Evolutionary conservation across 495 filamentous ascomycete genomes (phyloP).

Genomic region (Wilcoxina mikolae): DNA sequence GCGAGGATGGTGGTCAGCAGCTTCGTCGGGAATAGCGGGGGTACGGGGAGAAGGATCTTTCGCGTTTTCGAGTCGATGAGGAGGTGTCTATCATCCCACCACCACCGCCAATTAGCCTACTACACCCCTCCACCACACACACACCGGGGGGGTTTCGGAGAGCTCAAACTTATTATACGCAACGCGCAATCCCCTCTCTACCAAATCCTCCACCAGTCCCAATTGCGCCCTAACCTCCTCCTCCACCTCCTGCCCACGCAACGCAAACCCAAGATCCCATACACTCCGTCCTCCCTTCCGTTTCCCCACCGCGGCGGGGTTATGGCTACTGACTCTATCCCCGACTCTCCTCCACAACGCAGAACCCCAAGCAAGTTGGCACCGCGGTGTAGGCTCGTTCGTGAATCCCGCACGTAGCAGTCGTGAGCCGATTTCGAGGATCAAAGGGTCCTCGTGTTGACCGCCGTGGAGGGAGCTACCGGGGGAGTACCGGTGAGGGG

Average conservation of each 20-base stretch:
- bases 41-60: conserved; percentile 54
- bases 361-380: conserved; percentile 51
- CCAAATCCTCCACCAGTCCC: conserved; percentile 69
- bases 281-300: conserved; percentile 52
- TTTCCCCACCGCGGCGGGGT: conserved; percentile 32
- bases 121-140: not conserved
- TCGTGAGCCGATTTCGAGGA: conserved; percentile 70
- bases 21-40: conserved; percentile 62
- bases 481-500: conserved; percentile 47
- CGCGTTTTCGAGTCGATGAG: conserved; percentile 64
- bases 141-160: not conserved
- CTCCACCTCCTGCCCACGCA: conserved; percentile 34
- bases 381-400: conserved; percentile 61
- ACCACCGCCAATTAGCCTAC: not conserved
- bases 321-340: conserved; percentile 48
- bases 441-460: conserved; percentile 70
- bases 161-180: conserved; percentile 54
- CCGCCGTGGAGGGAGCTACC: conserved; percentile 52
- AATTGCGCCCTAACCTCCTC: conserved; percentile 60
- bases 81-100: conserved; percentile 39
- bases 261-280: not conserved
- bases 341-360: conserved; percentile 55
- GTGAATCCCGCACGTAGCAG: conserved; percentile 74
- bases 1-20: conserved; percentile 59
- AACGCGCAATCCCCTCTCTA: conserved; percentile 69